Evolutionary conservation across 192 early-diverging fungal species (phyloP).

Genomic region (Umbelopsis ramanniana): DNA sequence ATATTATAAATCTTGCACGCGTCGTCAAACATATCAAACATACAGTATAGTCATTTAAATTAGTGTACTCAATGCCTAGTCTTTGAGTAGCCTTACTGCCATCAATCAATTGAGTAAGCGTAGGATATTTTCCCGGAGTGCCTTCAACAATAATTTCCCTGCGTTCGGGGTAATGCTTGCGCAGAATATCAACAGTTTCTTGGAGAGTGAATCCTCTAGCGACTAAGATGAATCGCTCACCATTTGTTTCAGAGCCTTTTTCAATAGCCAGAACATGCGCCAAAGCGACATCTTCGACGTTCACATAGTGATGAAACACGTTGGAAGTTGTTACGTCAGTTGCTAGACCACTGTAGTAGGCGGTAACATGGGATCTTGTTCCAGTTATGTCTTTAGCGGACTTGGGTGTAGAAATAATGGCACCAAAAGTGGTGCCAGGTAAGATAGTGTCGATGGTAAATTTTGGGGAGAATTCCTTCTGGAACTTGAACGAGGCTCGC

Average conservation of each 20-base stretch:
- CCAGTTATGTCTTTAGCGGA: too few species aligned
- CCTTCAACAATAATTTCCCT: constrained; percentile 5
- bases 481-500: neutral
- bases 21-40: too few species aligned
- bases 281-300: neutral
- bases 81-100: neutral
- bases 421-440: neutral
- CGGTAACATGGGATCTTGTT: too few species aligned
- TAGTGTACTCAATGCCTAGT: too few species aligned
- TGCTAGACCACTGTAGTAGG: too few species aligned
- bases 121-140: neutral
- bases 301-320: neutral
- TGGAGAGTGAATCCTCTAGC: neutral
- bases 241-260: too few species aligned
- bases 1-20: too few species aligned
- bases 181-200: constrained; percentile 8
- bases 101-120: neutral
- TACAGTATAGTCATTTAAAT: too few species aligned
- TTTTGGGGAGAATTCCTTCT: neutral
- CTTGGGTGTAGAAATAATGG: too few species aligned
- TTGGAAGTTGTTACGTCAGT: too few species aligned
- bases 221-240: neutral
- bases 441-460: neutral
- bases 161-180: neutral
- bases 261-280: constrained; percentile 3